Evolutionary conservation across 805 yeast genomes (phyloP), one percentile per base, ranked within the genome.

Genomic region (Lachancea mirantina): DNA sequence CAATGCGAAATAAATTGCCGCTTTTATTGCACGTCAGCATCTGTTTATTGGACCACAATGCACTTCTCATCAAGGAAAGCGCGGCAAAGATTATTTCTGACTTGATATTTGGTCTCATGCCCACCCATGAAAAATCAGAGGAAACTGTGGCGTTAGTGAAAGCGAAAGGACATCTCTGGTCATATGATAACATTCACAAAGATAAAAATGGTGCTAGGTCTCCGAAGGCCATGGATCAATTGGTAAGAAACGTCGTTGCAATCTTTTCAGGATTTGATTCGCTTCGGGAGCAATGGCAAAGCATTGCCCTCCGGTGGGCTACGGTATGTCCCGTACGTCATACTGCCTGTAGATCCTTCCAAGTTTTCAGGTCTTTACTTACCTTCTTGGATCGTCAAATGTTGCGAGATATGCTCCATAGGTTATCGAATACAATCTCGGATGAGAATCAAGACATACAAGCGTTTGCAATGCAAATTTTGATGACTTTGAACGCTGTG

Each of bases 271-370:
- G 65, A 0, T 57, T 61, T 15, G 72, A 77, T 1, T 58, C 49
- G 8, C 62, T 87, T 24, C 94, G 81, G 51, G 72, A 72, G 25
- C 83, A 79, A 31, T 92, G 98, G 98, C 79, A 94, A 31, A 64
- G 78, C 20, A 75, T 73, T 3, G 80, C 97, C 0, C 64, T 94
- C 21, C 68, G 71, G 18, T 92, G 98, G 98, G 96, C 98, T 0
- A 92, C 98, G 0, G 79, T 95, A 1, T 92, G 97, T 62, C 94
- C 96, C 2, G 97, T 89, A 2, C 70, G 96, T 49, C 99, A 94
- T 53, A 74, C 92, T 45, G 98, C 99, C 0, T 92, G 98, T 45
- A 71, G 98, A 16, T 88, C 97, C 0, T 89, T 94, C 59, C 98
- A 92, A 53, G 70, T 88, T 0, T 92, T 88, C 61, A 67, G 99